Percentiles rank a stretch among this genome's conserved stretches.
Evolutionary conservation across 352 stramenopile species (phyloP).

Genomic region (Pythium monospermum): DNA sequence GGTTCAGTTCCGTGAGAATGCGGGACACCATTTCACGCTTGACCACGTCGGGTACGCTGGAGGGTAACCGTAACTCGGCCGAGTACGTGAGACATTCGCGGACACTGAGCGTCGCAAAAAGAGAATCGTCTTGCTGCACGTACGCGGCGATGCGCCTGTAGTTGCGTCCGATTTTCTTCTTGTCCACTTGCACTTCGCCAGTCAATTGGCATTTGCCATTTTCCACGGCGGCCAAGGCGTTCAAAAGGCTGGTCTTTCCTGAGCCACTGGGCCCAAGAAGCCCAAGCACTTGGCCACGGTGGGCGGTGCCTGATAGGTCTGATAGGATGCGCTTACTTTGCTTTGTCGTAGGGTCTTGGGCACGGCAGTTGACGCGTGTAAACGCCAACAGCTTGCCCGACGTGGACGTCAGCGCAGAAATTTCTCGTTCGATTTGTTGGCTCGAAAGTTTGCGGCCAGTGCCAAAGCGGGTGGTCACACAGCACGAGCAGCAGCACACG

Average conservation of each 20-base stretch:
- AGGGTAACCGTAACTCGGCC: constrained; percentile 63
- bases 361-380: constrained; percentile 46
- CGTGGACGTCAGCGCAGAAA: constrained; percentile 38
- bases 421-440: constrained; percentile 32
- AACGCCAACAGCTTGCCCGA: constrained; percentile 53
- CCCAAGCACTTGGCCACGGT: constrained; percentile 57
- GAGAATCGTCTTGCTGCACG: constrained; percentile 83
- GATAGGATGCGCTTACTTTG: constrained; percentile 44
- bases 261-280: constrained; percentile 74
- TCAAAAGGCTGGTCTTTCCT: constrained; percentile 81
- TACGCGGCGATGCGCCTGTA: constrained; percentile 81
- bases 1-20: constrained; percentile 67
- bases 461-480: constrained; percentile 27
- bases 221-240: constrained; percentile 66
- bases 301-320: constrained; percentile 46
- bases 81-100: constrained; percentile 83
- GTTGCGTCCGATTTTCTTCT: constrained; percentile 38
- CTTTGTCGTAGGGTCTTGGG: constrained; percentile 1
- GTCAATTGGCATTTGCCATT: constrained; percentile 49
- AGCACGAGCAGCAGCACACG: constrained; percentile 36
- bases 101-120: constrained; percentile 79
- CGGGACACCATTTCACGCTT: constrained; percentile 69
- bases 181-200: constrained; percentile 62
- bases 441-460: constrained; percentile 15
- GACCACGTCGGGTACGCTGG: constrained; percentile 35